Evolutionary conservation across 495 filamentous ascomycete genomes (phyloP).

Genomic region (Hypoxylon cercidicola): DNA sequence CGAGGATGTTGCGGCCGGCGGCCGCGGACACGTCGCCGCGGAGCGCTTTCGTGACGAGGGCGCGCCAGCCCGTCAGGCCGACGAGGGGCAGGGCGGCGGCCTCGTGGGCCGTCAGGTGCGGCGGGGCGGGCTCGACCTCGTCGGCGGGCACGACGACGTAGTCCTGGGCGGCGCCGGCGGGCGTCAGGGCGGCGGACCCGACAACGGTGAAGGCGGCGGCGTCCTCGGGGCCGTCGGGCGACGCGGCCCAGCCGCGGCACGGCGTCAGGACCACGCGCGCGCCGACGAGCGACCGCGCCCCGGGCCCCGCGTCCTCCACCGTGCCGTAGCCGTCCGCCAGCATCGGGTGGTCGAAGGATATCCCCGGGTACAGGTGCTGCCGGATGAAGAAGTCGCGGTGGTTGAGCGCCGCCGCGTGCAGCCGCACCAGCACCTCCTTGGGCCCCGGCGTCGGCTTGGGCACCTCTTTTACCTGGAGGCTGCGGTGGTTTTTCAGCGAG

Average conservation of each 20-base stretch:
- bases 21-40: conserved; percentile 74
- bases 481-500: too few species aligned
- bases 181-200: conserved; percentile 71
- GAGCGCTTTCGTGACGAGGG: conserved; percentile 74
- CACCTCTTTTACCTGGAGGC: conserved; percentile 68
- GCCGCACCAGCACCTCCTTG: conserved; percentile 71
- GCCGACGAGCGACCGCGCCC: conserved; percentile 56
- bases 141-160: conserved; percentile 71
- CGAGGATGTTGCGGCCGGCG: conserved; percentile 69
- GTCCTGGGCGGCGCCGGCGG: conserved; percentile 77
- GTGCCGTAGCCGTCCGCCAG: conserved; percentile 81
- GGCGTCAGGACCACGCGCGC: conserved; percentile 82
- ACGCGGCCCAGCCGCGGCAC: conserved; percentile 75
- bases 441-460: conserved; percentile 70
- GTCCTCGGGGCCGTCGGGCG: conserved; percentile 77
- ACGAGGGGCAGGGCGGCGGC: conserved; percentile 84
- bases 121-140: conserved; percentile 79
- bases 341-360: conserved; percentile 76
- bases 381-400: conserved; percentile 94
- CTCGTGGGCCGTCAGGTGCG: conserved; percentile 74
- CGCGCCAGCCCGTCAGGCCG: conserved; percentile 88
- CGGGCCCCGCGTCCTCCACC: conserved; percentile 70
- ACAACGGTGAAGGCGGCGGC: conserved; percentile 70
- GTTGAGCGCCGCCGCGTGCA: conserved; percentile 84
- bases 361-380: conserved; percentile 87